These are phyloP conservation scores for Tephrocybe sp. DNA, from an alignment of 768 basidiomycete genomes.

Conservation along the genomic window DNA sequence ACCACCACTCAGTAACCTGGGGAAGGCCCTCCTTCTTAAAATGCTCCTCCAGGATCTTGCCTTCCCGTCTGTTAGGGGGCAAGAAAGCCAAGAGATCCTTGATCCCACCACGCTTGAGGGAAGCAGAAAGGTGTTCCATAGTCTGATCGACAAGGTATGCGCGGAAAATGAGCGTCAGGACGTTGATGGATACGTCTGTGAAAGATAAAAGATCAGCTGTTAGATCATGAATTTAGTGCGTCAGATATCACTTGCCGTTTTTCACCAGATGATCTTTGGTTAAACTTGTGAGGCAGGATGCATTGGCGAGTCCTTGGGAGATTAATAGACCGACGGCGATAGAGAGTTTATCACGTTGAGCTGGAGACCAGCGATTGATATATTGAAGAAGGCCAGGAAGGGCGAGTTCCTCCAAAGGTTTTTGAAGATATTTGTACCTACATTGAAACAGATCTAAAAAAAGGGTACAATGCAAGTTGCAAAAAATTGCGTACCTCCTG, in stretches of 20 bases:
- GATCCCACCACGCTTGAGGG: conserved; percentile 83
- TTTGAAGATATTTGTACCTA: conserved; percentile 99
- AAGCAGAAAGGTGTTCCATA: conserved; percentile 83
- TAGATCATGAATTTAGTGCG: background rate
- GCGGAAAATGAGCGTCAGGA: conserved; percentile 77
- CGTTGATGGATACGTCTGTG: conserved; percentile 72
- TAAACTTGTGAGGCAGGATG: conserved; percentile 75
- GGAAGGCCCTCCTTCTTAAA: conserved; percentile 79
- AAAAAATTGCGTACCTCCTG: conserved; percentile 60
- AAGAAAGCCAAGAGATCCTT: conserved; percentile 87
- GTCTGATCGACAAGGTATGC: conserved; percentile 78
- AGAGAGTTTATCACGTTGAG: conserved; percentile 80
- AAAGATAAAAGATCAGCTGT: conserved; percentile 5
- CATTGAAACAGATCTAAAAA: conserved; percentile 12
- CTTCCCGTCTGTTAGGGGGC: conserved; percentile 77
- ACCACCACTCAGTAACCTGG: conserved; percentile 91
- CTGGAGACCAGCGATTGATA: conserved; percentile 76
- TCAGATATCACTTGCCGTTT: conserved; percentile 57
- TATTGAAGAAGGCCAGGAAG: conserved; percentile 87
- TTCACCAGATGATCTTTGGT: conserved; percentile 95
- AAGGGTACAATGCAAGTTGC: background rate
- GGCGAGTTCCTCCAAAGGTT: conserved; percentile 84
- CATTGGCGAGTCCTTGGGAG: conserved; percentile 77
- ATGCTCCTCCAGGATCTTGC: conserved; percentile 74
- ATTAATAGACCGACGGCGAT: conserved; percentile 80